A percentile compares a stretch with the other conserved stretches of the same genome.
phyloP scores from a whole-genome alignment of 768 basidiomycete genomes.

The Austroboletus eburneus region DNA sequence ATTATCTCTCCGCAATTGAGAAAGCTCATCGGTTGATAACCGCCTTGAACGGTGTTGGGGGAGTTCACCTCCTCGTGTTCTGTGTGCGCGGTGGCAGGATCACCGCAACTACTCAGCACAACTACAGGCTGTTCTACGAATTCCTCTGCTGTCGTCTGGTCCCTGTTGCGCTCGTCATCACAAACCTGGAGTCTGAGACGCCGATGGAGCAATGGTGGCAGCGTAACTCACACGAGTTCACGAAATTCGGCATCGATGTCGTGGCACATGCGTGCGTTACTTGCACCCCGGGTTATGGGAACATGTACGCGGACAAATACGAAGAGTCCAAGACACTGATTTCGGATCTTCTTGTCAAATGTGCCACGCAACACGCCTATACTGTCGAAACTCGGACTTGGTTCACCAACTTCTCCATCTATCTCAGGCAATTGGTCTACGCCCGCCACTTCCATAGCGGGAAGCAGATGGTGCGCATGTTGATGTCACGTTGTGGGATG shows the following conservation, averaged over 20 bases:
- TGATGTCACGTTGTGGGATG: slow-evolving; percentile 26
- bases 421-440: slow-evolving; percentile 22
- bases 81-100: slow-evolving; percentile 36
- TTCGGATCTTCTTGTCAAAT: slow-evolving; percentile 21
- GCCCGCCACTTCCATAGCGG: slow-evolving; percentile 15
- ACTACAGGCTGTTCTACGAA: slow-evolving; percentile 36
- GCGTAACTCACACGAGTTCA: slow-evolving; percentile 25
- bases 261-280: slow-evolving; percentile 30
- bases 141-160: slow-evolving; percentile 37
- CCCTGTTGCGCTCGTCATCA: slow-evolving; percentile 38
- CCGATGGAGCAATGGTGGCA: slow-evolving; percentile 35
- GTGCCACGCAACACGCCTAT: slow-evolving; percentile 18
- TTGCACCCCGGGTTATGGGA: slow-evolving; percentile 28
- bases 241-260: slow-evolving; percentile 17
- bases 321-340: slow-evolving; percentile 31
- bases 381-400: slow-evolving; percentile 21
- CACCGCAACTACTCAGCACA: slow-evolving; percentile 31
- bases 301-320: slow-evolving; percentile 34
- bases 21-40: slow-evolving; percentile 31
- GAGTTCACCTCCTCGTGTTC: slow-evolving; percentile 38
- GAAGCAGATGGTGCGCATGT: slow-evolving; percentile 25
- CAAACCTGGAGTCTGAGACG: slow-evolving; percentile 34
- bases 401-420: slow-evolving; percentile 22
- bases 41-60: slow-evolving; percentile 24
- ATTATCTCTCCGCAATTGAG: slow-evolving; percentile 25